Evolutionary conservation across 2,329 filamentous ascomycete species (phyloP).

Genomic region (Phialemonium atrogriseum): DNA sequence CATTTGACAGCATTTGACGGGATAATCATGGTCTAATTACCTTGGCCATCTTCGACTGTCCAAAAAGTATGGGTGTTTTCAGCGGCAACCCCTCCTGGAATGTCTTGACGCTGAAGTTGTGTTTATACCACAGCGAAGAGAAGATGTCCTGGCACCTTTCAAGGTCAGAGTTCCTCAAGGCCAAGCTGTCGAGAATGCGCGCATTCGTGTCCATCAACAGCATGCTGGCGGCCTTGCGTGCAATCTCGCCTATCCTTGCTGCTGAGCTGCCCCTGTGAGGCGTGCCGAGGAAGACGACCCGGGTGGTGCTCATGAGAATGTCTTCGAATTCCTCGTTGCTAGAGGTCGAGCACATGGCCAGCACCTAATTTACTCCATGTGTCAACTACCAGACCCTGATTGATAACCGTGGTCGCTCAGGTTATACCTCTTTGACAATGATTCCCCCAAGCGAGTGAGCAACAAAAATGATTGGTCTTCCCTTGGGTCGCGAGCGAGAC

Average conservation of each 20-base stretch:
- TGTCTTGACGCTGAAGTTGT: constrained; percentile 8
- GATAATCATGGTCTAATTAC: neutral
- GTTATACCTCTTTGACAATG: constrained; percentile 6
- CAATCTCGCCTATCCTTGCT: constrained; percentile 4
- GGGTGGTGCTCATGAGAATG: constrained; percentile 1
- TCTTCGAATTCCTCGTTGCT: neutral
- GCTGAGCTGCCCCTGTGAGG: constrained; percentile 6
- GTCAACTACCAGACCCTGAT: neutral
- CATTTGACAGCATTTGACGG: neutral
- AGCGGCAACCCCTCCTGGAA: constrained; percentile 8
- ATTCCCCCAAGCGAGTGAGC: constrained; percentile 7
- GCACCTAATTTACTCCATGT: neutral
- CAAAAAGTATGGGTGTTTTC: neutral
- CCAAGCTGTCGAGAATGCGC: constrained; percentile 1
- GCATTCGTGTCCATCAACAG: constrained; percentile 6
- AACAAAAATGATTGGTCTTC: constrained; percentile 5
- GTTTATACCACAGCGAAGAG: constrained; percentile 6
- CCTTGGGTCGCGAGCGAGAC: neutral
- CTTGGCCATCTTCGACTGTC: constrained; percentile 2
- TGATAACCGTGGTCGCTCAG: too few relatives aligned
- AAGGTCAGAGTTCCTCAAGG: constrained; percentile 6
- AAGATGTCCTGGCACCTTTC: constrained; percentile 8
- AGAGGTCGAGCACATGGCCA: constrained; percentile 1
- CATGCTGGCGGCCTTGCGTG: constrained; percentile 1
- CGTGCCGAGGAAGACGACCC: constrained; percentile 8